phyloP scores from a whole-genome alignment of 2,329 filamentous ascomycete genomes.

The Trichothecium sympodiale region DNA sequence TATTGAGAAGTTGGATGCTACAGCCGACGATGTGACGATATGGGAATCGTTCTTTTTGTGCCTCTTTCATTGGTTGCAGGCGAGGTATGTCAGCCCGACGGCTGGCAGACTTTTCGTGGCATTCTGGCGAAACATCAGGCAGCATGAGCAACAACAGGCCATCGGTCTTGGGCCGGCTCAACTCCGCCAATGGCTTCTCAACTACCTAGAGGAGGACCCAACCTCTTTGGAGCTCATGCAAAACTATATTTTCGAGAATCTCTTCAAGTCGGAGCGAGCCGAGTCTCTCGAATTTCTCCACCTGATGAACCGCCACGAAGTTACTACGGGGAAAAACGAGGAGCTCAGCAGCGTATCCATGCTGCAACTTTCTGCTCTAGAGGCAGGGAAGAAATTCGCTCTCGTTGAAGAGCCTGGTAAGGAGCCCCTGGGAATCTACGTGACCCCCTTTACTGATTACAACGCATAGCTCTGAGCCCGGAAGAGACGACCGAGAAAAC shows the following conservation, averaged over 20 bases:
- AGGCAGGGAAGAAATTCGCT: slow-evolving; percentile 59
- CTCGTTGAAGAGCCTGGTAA: slow-evolving; percentile 57
- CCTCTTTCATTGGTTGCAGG: slow-evolving; percentile 43
- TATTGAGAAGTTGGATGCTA: neutral
- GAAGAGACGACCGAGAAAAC: slow-evolving; percentile 9
- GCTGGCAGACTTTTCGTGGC: slow-evolving; percentile 51
- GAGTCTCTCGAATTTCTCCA: slow-evolving; percentile 47
- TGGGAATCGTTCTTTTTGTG: slow-evolving; percentile 42
- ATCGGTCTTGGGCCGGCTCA: slow-evolving; percentile 21
- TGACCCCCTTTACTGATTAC: too few relatives aligned
- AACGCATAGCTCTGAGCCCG: slow-evolving; percentile 15
- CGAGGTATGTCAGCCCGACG: slow-evolving; percentile 46
- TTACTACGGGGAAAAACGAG: slow-evolving; percentile 30
- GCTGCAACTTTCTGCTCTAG: slow-evolving; percentile 55
- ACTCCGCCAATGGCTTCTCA: slow-evolving; percentile 48
- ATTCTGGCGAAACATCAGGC: slow-evolving; percentile 38
- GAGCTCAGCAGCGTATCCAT: slow-evolving; percentile 42
- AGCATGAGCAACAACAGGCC: slow-evolving; percentile 12
- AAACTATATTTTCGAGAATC: slow-evolving; percentile 50
- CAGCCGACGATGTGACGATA: slow-evolving; percentile 10
- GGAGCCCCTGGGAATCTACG: too few relatives aligned
- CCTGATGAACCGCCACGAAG: slow-evolving; percentile 38
- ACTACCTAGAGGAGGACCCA: slow-evolving; percentile 34
- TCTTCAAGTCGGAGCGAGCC: slow-evolving; percentile 47
- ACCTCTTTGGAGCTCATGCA: slow-evolving; percentile 51